phyloP scores from a whole-genome alignment of 805 yeast genomes.

The Allodekkera sacchari region DNA sequence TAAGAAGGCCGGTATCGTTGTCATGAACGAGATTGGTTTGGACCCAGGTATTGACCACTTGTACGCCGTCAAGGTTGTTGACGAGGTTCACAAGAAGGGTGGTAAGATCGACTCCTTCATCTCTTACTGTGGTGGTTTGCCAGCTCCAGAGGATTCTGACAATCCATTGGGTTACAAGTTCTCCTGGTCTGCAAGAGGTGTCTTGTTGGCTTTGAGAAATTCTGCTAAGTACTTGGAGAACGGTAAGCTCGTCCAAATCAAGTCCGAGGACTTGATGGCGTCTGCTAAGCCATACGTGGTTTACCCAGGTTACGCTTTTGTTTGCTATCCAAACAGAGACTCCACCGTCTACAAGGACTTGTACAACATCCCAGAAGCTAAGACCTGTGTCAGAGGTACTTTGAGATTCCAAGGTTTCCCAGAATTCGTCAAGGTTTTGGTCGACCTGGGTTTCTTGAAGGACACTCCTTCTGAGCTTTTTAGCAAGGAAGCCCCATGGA shows the following conservation, averaged over 20 bases:
- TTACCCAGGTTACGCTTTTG: slow-evolving; percentile 92
- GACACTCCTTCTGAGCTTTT: slow-evolving; percentile 63
- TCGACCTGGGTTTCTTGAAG: slow-evolving; percentile 85
- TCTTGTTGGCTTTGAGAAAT: slow-evolving; percentile 89
- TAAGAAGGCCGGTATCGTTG: slow-evolving; percentile 91
- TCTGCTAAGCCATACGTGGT: slow-evolving; percentile 92
- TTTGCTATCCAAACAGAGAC: slow-evolving; percentile 97
- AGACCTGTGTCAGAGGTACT: slow-evolving; percentile 94
- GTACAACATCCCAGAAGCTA: slow-evolving; percentile 94
- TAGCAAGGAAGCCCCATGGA: slow-evolving; percentile 64
- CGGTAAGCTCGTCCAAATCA: slow-evolving; percentile 72
- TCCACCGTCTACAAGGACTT: slow-evolving; percentile 89
- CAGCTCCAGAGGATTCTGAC: slow-evolving; percentile 96
- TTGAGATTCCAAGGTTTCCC: slow-evolving; percentile 98
- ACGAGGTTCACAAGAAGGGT: slow-evolving; percentile 84
- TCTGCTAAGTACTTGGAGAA: slow-evolving; percentile 82
- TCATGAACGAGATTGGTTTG: slow-evolving; percentile 97
- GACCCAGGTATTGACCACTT: slow-evolving; percentile 99
- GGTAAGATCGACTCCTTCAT: slow-evolving; percentile 93
- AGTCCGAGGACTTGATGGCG: slow-evolving; percentile 89
- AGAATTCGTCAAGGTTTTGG: slow-evolving; percentile 90
- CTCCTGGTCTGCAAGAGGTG: slow-evolving; percentile 99
- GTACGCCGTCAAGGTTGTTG: slow-evolving; percentile 96
- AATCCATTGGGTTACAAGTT: slow-evolving; percentile 98
- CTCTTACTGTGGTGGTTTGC: slow-evolving; percentile 98